These are phyloP conservation scores for Arctium minus DNA, from an alignment of 129 eudicot genomes.

Conservation along the genomic window DNA sequence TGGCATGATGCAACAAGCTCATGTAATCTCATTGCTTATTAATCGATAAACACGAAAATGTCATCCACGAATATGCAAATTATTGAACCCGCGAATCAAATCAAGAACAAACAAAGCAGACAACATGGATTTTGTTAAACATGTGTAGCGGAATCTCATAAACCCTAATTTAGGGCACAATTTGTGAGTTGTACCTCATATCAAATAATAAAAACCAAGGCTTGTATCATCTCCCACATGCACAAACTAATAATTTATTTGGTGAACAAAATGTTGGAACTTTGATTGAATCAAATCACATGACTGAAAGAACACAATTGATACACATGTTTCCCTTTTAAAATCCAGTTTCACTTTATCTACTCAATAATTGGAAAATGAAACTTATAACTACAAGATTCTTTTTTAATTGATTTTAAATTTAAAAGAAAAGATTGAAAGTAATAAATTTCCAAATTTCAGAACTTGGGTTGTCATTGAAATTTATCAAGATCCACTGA, in stretches of 20 bases:
- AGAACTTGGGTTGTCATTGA: constrained; percentile 13
- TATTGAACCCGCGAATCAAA: background rate
- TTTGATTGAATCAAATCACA: constrained; percentile 30
- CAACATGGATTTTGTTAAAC: constrained; percentile 13
- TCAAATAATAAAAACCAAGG: background rate
- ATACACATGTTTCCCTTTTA: constrained; percentile 8
- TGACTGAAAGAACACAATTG: constrained; percentile 12
- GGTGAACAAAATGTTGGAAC: constrained; percentile 14
- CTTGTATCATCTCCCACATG: constrained; percentile 22
- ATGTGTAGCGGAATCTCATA: constrained; percentile 12
- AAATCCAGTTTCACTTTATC: background rate
- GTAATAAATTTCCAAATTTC: background rate
- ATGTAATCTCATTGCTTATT: background rate
- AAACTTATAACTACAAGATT: background rate
- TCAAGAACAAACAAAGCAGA: constrained; percentile 10
- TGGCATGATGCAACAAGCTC: background rate
- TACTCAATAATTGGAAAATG: constrained; percentile 11
- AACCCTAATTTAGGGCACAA: constrained; percentile 14
- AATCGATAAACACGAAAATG: constrained; percentile 1
- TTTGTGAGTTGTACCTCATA: background rate
- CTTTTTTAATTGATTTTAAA: background rate
- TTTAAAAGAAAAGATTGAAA: constrained; percentile 3
- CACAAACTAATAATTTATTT: constrained; percentile 2
- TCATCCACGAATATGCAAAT: background rate
- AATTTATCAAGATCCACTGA: background rate